These are phyloP conservation scores for Cystobasidium ongulense DNA, from an alignment of 768 basidiomycete genomes.

Conservation along the genomic window DNA sequence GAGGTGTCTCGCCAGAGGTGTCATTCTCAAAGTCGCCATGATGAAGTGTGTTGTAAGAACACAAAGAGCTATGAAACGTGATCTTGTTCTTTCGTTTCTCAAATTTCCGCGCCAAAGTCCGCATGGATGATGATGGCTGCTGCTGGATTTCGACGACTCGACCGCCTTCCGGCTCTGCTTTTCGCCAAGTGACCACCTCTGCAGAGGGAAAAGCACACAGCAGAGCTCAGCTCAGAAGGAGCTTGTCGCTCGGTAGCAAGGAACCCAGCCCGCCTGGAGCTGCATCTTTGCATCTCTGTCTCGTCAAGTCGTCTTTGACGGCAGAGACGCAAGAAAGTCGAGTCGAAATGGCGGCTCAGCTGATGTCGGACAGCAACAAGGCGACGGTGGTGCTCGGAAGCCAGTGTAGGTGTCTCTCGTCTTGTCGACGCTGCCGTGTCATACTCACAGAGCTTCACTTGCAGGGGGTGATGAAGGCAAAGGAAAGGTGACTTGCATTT, in stretches of 20 bases:
- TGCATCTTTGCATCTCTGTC: not conserved
- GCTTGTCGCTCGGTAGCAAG: no score
- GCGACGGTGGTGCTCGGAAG: slow-evolving; percentile 40
- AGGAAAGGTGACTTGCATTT: slow-evolving; percentile 36
- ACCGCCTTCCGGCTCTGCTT: not conserved
- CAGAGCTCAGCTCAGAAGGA: no score
- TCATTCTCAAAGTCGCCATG: not conserved
- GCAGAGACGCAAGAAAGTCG: not conserved
- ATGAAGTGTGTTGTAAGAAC: not conserved
- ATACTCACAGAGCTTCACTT: not conserved
- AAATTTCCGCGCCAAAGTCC: not conserved
- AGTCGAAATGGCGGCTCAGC: not conserved
- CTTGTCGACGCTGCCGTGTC: not conserved
- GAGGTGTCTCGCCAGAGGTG: not conserved
- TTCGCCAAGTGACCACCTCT: no score
- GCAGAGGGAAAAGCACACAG: no score
- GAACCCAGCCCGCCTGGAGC: no score
- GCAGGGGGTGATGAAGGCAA: slow-evolving; percentile 48
- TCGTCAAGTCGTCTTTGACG: not conserved
- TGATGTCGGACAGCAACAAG: slow-evolving; percentile 12
- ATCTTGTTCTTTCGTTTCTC: not conserved
- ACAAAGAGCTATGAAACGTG: not conserved
- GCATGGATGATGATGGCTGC: no score
- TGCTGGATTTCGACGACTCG: not conserved
- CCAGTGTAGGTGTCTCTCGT: slow-evolving; percentile 40